A percentile compares a stretch with the other conserved stretches of the same genome.
These are phyloP conservation scores for Zangia roseola DNA, from an alignment of 768 basidiomycete genomes.

Conservation along the genomic window DNA sequence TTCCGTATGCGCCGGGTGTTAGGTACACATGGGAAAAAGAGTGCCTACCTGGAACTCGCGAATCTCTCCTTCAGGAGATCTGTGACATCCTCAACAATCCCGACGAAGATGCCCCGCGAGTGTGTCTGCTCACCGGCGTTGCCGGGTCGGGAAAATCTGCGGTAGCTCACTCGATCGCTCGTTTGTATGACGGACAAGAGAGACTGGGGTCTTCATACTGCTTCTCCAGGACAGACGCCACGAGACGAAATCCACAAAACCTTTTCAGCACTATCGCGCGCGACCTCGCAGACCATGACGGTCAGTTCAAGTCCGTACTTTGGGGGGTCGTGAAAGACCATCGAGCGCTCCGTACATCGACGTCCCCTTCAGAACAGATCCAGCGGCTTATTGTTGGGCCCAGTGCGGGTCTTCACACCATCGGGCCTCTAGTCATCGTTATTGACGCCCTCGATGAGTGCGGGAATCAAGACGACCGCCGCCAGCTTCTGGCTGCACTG, in stretches of 20 bases:
- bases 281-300: constrained; percentile 24
- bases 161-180: not conserved
- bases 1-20: constrained; percentile 9
- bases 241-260: constrained; percentile 9
- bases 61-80: too few relatives aligned
- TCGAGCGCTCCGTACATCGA: constrained; percentile 3
- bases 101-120: too few relatives aligned
- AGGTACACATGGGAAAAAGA: constrained; percentile 5
- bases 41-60: not conserved
- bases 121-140: too few relatives aligned
- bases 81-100: too few relatives aligned
- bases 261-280: constrained; percentile 28
- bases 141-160: not conserved
- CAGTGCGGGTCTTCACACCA: constrained; percentile 4
- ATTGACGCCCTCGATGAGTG: constrained; percentile 30
- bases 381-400: constrained; percentile 21
- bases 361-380: constrained; percentile 13
- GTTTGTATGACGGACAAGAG: constrained; percentile 12
- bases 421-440: constrained; percentile 5
- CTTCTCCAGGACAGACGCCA: constrained; percentile 7
- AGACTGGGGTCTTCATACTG: constrained; percentile 26
- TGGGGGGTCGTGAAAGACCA: constrained; percentile 5
- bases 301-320: constrained; percentile 7
- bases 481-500: constrained; percentile 14
- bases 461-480: constrained; percentile 2